Percentiles rank a stretch among this genome's conserved stretches.
Conservation (phyloP, 805 yeast species). For the Clavispora asparagi region DNA sequence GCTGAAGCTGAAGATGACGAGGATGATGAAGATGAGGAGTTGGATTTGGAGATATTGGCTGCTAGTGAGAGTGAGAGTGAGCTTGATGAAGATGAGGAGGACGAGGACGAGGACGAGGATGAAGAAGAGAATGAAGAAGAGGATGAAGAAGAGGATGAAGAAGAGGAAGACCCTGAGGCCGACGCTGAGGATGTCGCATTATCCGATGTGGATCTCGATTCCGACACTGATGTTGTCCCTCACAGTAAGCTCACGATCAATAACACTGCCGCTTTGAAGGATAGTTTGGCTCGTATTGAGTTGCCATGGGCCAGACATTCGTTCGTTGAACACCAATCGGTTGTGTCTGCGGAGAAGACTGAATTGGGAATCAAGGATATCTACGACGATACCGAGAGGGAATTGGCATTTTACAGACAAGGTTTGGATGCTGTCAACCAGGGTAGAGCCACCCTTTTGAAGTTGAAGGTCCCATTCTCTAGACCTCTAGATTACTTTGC, state of each 20-base stretch:
- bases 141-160: constrained; percentile 34
- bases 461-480: constrained; percentile 77
- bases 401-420: constrained; percentile 91
- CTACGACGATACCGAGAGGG: constrained; percentile 94
- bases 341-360: constrained; percentile 55
- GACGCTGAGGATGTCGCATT: constrained; percentile 82
- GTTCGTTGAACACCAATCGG: constrained; percentile 79
- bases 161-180: constrained; percentile 43
- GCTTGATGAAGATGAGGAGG: constrained; percentile 24
- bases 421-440: constrained; percentile 77
- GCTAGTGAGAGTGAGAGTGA: constrained; percentile 50
- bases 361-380: constrained; percentile 75
- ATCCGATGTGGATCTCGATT: constrained; percentile 87
- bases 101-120: constrained; percentile 29
- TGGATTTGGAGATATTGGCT: constrained; percentile 51
- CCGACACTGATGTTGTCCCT: constrained; percentile 93
- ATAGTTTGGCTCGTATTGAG: constrained; percentile 60
- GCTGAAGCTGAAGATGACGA: constrained; percentile 41
- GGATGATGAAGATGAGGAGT: constrained; percentile 39
- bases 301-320: constrained; percentile 61
- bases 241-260: constrained; percentile 85
- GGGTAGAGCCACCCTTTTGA: constrained; percentile 61
- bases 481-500: constrained; percentile 97
- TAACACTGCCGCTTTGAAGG: constrained; percentile 77
- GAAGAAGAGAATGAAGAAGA: constrained; percentile 25